Evolutionary conservation across 495 filamentous ascomycete genomes (phyloP).

Genomic region (Tetracladium marchalianum): DNA sequence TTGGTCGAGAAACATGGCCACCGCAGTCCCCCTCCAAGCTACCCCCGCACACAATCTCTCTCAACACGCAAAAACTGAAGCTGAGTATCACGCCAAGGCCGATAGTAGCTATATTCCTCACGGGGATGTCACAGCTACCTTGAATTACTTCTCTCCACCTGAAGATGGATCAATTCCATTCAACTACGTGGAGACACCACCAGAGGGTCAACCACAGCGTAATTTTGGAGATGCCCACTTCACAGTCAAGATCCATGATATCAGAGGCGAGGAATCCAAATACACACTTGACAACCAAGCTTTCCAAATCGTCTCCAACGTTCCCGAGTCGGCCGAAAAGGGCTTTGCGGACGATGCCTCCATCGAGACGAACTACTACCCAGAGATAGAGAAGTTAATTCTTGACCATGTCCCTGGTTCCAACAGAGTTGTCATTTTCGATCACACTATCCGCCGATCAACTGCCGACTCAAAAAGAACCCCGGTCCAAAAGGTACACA

Average conservation of each 20-base stretch:
- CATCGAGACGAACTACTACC: slow-evolving; percentile 67
- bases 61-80: slow-evolving; percentile 13
- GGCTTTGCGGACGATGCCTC: slow-evolving; percentile 54
- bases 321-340: slow-evolving; percentile 39
- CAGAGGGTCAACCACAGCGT: slow-evolving; percentile 45
- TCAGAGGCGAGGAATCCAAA: slow-evolving; percentile 49
- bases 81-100: background rate
- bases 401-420: slow-evolving; percentile 49
- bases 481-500: slow-evolving; percentile 67
- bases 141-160: slow-evolving; percentile 63
- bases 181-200: slow-evolving; percentile 59
- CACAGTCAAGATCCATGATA: slow-evolving; percentile 49
- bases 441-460: slow-evolving; percentile 77
- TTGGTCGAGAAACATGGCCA: slow-evolving; percentile 12
- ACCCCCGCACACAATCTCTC: slow-evolving; percentile 19
- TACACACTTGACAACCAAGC: slow-evolving; percentile 67
- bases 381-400: slow-evolving; percentile 63
- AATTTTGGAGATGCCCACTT: slow-evolving; percentile 45
- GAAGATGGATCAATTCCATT: slow-evolving; percentile 52
- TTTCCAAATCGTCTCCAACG: slow-evolving; percentile 46
- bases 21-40: slow-evolving; percentile 19
- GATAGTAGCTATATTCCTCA: slow-evolving; percentile 36
- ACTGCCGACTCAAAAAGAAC: slow-evolving; percentile 38
- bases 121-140: slow-evolving; percentile 51
- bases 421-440: slow-evolving; percentile 63